Conservation (phyloP, 2,329 filamentous ascomycete species). For the Colletotrichum sp. region DNA sequence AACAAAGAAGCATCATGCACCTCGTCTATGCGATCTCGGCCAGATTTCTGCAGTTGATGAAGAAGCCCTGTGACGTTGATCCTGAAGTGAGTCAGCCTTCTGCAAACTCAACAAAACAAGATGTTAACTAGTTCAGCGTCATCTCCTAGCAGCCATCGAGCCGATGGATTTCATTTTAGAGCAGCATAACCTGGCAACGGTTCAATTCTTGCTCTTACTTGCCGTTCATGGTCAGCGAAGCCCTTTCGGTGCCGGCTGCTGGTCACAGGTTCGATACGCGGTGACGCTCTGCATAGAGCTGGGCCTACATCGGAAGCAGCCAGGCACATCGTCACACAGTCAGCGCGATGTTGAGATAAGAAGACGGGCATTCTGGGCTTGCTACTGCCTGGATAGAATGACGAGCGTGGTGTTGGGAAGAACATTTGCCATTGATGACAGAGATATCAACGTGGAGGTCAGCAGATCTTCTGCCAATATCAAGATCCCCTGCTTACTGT, state of each 20-base stretch:
- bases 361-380: slow-evolving; percentile 37
- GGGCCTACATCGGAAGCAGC: slow-evolving; percentile 31
- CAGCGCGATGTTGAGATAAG: slow-evolving; percentile 29
- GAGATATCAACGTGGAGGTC: slow-evolving; percentile 35
- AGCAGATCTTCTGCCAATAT: background rate
- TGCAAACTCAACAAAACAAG: fast-evolving
- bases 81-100: slow-evolving; percentile 19
- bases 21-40: slow-evolving; percentile 30
- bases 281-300: slow-evolving; percentile 35
- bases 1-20: slow-evolving; percentile 29
- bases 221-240: slow-evolving; percentile 37
- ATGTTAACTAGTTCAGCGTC: slow-evolving; percentile 10
- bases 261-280: slow-evolving; percentile 36
- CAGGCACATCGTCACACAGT: background rate
- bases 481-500: background rate
- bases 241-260: slow-evolving; percentile 38
- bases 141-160: slow-evolving; percentile 33
- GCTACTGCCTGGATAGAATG: slow-evolving; percentile 37
- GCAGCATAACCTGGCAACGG: slow-evolving; percentile 34
- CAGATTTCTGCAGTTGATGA: slow-evolving; percentile 28
- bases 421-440: slow-evolving; percentile 37
- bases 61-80: slow-evolving; percentile 27
- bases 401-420: slow-evolving; percentile 37
- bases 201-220: slow-evolving; percentile 35
- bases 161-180: slow-evolving; percentile 37